Evolutionary conservation across 345 rosid genomes (phyloP).

Genomic region (Euphorbia peplus): DNA sequence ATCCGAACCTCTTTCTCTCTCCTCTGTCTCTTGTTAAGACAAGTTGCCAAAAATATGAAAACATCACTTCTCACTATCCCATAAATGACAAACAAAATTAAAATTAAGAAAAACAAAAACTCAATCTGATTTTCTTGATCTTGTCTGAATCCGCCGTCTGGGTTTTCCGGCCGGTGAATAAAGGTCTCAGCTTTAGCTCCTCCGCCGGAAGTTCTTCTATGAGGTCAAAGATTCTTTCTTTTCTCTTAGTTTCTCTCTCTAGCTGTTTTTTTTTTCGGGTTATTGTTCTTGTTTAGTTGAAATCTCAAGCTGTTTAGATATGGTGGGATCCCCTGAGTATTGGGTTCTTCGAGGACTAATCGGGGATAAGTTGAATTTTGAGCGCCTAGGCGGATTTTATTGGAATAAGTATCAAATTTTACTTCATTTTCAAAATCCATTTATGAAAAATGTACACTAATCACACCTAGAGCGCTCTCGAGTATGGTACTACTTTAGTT

Average conservation of each 20-base stretch:
- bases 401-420: too few species aligned
- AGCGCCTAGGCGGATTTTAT: too few species aligned
- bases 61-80: background rate
- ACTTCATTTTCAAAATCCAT: too few species aligned
- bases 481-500: too few species aligned
- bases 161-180: background rate
- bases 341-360: too few species aligned
- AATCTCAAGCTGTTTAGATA: background rate
- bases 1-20: slow-evolving; percentile 17
- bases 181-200: too few species aligned
- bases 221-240: background rate
- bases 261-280: background rate
- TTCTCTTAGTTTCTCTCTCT: background rate
- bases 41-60: slow-evolving; percentile 4
- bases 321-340: background rate
- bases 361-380: too few species aligned
- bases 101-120: background rate
- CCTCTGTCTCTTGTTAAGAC: slow-evolving; percentile 7
- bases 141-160: slow-evolving; percentile 8
- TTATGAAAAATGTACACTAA: too few species aligned
- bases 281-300: background rate
- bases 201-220: too few species aligned
- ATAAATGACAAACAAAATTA: background rate
- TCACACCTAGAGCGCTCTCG: too few species aligned
- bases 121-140: background rate